Base-by-base conservation (phyloP, 805 yeast species). In the Ogataea sp. region DNA sequence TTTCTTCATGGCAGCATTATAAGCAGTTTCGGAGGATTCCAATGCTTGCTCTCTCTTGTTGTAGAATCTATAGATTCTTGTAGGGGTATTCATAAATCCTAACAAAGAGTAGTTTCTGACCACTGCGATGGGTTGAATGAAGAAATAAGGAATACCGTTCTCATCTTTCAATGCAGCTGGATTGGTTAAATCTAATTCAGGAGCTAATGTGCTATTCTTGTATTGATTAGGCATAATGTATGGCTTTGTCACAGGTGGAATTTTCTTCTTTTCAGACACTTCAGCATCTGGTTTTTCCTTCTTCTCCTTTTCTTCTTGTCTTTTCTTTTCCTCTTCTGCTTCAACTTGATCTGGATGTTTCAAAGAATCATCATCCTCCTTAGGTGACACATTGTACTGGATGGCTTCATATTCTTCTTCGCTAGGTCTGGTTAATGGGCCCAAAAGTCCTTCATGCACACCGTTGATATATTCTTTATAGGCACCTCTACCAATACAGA, bases 401-500 rank as follows among this genome's bases (percentile, higher is more conserved):
- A 32, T 26, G 9, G 38, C 40, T 24, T 40, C 46, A 56, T 10
- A 45, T 42, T 15, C 47, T 48, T 4, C 80, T 77, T 40, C 65
- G 58, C 16, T 73, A 20, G 65, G 71, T 20, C 53, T 61, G 30
- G 66, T 87, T 42, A 90, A 64, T 2, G 97, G 97, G 0, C 98
- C 98, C 34, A 93, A 61, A 55, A 93, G 70, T 6, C 98, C 98
- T 64, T 93, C 98, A 50, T 93, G 96, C 10, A 93, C 57, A 9
- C 99, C 99, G 33, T 73, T 71, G 39, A 93, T 57, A 56, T 87
- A 93, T 67, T 93, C 99, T 58, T 90, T 90, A 58, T 75, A 93
- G 0, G 97, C 90, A 41, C 98, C 98, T 57, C 99, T 73, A 4
- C 99, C 99, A 20, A 93, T 64, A 56, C 96, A 85, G 17, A 93